Conservation (phyloP, 306 rosid species). For the Vigna mungo region DNA sequence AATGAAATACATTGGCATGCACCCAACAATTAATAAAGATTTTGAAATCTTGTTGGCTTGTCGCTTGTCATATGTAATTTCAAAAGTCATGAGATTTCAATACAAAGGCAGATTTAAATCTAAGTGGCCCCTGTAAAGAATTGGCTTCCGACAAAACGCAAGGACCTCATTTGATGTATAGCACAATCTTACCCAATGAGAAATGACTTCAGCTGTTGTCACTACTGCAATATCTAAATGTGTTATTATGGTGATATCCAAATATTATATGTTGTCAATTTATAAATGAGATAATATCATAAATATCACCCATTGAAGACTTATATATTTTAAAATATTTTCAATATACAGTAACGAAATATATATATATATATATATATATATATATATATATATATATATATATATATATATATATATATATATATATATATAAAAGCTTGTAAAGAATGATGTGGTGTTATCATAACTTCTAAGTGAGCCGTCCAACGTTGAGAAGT, state of each 20-base stretch:
- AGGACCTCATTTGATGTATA: background rate
- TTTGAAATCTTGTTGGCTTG: slow-evolving; percentile 8
- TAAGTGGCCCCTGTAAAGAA: background rate
- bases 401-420: too few relatives aligned
- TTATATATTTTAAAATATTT: background rate
- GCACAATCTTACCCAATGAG: background rate
- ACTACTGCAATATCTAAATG: background rate
- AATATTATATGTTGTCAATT: too few relatives aligned
- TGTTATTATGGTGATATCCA: too few relatives aligned
- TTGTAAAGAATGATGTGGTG: background rate
- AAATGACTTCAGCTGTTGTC: background rate
- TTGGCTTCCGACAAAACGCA: background rate
- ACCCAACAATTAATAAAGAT: background rate
- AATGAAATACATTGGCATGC: background rate
- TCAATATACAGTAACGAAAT: background rate
- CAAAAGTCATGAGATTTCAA: background rate
- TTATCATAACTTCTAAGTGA: background rate
- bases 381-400: too few relatives aligned
- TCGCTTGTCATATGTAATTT: background rate
- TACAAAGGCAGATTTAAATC: background rate
- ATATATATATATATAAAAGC: too few relatives aligned
- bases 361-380: too few relatives aligned
- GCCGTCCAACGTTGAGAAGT: too few relatives aligned
- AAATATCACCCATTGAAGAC: background rate
- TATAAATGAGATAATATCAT: background rate